Evolutionary conservation across 345 rosid genomes (phyloP).

Genomic region (Nasturtium officinale): DNA sequence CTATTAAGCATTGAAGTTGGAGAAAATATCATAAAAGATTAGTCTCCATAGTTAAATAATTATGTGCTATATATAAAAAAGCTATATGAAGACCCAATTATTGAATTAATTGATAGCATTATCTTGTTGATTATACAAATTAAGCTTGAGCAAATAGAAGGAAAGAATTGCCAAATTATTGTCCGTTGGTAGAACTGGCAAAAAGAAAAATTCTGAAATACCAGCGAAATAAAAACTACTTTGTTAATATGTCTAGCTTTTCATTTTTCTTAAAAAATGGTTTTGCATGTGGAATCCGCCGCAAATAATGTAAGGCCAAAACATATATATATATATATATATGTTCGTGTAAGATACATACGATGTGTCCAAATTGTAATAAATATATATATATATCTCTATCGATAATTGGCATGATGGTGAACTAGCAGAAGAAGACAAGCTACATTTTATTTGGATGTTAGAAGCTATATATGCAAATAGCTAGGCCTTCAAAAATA

Average conservation of each 20-base stretch:
- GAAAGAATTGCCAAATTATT: background rate
- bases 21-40: background rate
- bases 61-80: background rate
- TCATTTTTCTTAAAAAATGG: background rate
- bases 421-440: slow-evolving; percentile 21
- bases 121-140: background rate
- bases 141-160: background rate
- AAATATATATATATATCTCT: slow-evolving; percentile 25
- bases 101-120: background rate
- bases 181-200: background rate
- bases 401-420: slow-evolving; percentile 30
- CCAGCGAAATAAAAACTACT: background rate
- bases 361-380: slow-evolving; percentile 19
- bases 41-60: background rate
- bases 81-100: background rate
- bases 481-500: slow-evolving; percentile 13
- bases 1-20: background rate
- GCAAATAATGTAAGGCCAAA: background rate
- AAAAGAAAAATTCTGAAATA: too few species aligned
- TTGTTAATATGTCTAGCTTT: background rate
- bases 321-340: background rate
- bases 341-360: slow-evolving; percentile 2
- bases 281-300: slow-evolving; percentile 7
- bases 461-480: slow-evolving; percentile 32
- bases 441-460: slow-evolving; percentile 15